phyloP scores from a whole-genome alignment of 108 stramenopile species.

The Conticribra weissflogii region DNA sequence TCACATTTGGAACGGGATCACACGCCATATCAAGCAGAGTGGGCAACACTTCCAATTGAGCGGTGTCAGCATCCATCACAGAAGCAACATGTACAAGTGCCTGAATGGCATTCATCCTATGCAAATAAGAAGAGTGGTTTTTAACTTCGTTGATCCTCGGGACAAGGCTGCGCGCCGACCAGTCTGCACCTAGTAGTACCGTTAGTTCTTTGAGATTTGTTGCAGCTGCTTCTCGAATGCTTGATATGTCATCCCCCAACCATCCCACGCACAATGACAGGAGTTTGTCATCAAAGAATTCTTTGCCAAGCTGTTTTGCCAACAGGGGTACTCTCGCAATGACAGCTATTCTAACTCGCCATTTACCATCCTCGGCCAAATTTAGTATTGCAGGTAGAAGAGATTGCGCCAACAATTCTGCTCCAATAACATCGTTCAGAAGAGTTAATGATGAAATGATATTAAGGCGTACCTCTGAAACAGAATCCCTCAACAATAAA shows the following conservation, averaged over 20 bases:
- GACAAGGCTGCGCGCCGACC: slow-evolving; percentile 88
- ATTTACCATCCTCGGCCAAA: slow-evolving; percentile 95
- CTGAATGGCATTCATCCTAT: slow-evolving; percentile 92
- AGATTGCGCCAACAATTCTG: slow-evolving; percentile 91
- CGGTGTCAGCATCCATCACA: slow-evolving; percentile 68
- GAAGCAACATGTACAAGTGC: slow-evolving; percentile 81
- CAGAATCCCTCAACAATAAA: slow-evolving; percentile 92
- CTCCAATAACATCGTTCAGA: slow-evolving; percentile 94
- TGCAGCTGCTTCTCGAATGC: slow-evolving; percentile 92
- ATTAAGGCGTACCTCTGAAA: slow-evolving; percentile 94
- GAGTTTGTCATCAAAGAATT: slow-evolving; percentile 88
- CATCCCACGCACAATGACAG: slow-evolving; percentile 88
- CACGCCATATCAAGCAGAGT: slow-evolving; percentile 90
- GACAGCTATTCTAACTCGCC: slow-evolving; percentile 95
- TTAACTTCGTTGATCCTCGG: slow-evolving; percentile 85
- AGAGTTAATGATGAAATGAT: slow-evolving; percentile 92
- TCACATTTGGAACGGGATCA: slow-evolving; percentile 96
- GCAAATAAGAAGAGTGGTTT: slow-evolving; percentile 76
- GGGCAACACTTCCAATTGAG: slow-evolving; percentile 77
- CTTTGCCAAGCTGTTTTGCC: slow-evolving; percentile 91
- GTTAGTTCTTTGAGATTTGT: slow-evolving; percentile 87
- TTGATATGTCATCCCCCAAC: slow-evolving; percentile 94
- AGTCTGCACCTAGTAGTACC: slow-evolving; percentile 89
- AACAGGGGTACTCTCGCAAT: slow-evolving; percentile 94
- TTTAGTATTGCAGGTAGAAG: slow-evolving; percentile 96